Conservation (phyloP, 2,329 filamentous ascomycete species). For the Trichoderma lentiforme region DNA sequence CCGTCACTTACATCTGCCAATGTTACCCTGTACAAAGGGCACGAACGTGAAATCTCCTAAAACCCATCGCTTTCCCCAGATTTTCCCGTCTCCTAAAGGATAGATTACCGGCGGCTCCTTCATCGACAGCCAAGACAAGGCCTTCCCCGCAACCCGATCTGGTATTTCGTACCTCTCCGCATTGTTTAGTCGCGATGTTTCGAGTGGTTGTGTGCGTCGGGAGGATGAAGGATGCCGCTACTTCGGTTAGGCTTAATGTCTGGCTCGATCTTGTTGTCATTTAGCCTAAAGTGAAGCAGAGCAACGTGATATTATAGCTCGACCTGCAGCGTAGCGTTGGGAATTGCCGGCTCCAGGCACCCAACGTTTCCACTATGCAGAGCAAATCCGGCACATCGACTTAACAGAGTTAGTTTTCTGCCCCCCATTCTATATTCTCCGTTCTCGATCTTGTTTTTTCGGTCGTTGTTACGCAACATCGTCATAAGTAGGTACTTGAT, state of each 20-base stretch:
- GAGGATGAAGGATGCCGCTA: not conserved
- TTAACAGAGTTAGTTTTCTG: not conserved
- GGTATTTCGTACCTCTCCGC: not conserved
- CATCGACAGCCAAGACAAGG: not conserved
- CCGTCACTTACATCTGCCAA: not conserved
- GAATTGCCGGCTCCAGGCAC: not conserved
- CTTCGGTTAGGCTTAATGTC: conserved; percentile 3
- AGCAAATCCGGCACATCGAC: conserved; percentile 4
- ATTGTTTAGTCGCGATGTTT: not conserved
- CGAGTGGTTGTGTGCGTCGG: not conserved
- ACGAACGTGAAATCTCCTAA: not conserved
- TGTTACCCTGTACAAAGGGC: not conserved
- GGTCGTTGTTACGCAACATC: not conserved
- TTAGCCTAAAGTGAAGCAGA: conserved; percentile 2
- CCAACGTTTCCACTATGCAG: not conserved
- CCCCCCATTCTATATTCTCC: not conserved
- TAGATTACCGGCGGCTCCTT: conserved; percentile 10
- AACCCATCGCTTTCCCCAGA: conserved; percentile 3
- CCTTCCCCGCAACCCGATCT: conserved; percentile 5
- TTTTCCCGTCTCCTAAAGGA: conserved; percentile 5
- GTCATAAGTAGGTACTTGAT: not conserved
- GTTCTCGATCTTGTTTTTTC: not conserved
- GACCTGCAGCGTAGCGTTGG: not conserved
- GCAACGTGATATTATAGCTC: not conserved
- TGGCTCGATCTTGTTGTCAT: not conserved